Base-by-base conservation (phyloP, 2,329 filamentous ascomycete genomes). In the Penicillium sp. region DNA sequence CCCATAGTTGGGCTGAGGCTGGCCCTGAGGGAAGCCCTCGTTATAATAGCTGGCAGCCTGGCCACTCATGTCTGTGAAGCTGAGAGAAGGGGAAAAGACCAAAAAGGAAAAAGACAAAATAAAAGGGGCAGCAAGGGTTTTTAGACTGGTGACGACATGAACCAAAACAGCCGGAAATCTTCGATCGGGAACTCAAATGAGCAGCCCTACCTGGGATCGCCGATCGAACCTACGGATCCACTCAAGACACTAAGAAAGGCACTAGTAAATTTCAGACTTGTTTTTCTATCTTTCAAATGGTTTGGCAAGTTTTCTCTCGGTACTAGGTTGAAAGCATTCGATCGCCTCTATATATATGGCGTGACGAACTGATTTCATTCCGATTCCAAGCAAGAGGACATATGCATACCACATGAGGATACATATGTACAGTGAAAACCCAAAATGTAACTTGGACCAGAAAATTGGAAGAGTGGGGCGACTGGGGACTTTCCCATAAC, bases 11-110 rank as follows among this genome's bases (percentile, higher is more conserved):
- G 46, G 46, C 32, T 40, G 54, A 9, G 62, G 54, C 37, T 60
- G 64, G 25, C 50, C 64, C 41, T 60, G 60, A 29, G 52, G 51
- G 15, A 62, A 62, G 46, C 60, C 59, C 58, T 70, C 67, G 29
- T 61, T 58, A 50, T 74, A 74, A 48, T 74, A 74, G 51, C 64
- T 68, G 12, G 67, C 67, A 18, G 72, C 71, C 60, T 74, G 66
- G 46, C 71, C 72, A 60, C 69, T 73, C 71, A 74, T 74, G 12
- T 35, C 23, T 50, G 38, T 31, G 35, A 52, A 25, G 37, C 34
- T 38, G 9, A 23, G 16, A 34, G 21, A 15, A 44, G 38, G 18
- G 38, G 15, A 16, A 21, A 50, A 8, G 7, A 7, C 7, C n/a
- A 23, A 34, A 32, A 32, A 9, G n/a, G n/a, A 29, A 15, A 13